Percentiles rank a stretch among this genome's conserved stretches.
Conservation (phyloP, 805 yeast species). For the Wickerhamomyces chaumierensis region DNA sequence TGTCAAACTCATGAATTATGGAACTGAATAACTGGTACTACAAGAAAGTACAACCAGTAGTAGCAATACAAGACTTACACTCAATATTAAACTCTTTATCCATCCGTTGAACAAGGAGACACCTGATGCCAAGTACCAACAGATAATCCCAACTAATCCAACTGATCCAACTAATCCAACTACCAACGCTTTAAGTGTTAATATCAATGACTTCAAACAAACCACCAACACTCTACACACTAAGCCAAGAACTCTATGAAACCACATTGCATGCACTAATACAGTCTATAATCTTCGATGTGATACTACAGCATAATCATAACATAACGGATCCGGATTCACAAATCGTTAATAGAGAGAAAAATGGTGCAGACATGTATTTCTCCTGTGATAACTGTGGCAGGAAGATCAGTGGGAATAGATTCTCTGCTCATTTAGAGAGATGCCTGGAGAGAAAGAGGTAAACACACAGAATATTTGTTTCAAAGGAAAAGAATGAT, state of each 20-base stretch:
- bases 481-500: too few species aligned
- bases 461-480: neutral
- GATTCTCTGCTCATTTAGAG: constrained; percentile 90
- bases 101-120: too few species aligned
- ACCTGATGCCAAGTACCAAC: too few species aligned
- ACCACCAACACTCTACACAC: neutral
- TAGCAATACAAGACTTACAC: too few species aligned
- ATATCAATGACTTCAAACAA: too few species aligned
- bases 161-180: too few species aligned
- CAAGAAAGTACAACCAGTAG: too few species aligned
- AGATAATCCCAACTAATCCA: too few species aligned
- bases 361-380: constrained; percentile 41
- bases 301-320: neutral
- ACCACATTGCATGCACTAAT: neutral
- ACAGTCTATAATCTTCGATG: neutral
- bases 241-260: neutral
- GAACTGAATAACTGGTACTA: too few species aligned
- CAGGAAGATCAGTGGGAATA: constrained; percentile 77
- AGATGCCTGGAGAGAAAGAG: constrained; percentile 67
- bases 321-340: neutral
- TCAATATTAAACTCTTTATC: too few species aligned
- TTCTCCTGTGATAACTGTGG: constrained; percentile 75
- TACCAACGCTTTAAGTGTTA: too few species aligned
- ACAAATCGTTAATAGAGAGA: constrained; percentile 18
- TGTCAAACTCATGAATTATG: too few species aligned